Base-by-base conservation (phyloP, 116 monocot genomes). In the Cymodocea nodosa region DNA sequence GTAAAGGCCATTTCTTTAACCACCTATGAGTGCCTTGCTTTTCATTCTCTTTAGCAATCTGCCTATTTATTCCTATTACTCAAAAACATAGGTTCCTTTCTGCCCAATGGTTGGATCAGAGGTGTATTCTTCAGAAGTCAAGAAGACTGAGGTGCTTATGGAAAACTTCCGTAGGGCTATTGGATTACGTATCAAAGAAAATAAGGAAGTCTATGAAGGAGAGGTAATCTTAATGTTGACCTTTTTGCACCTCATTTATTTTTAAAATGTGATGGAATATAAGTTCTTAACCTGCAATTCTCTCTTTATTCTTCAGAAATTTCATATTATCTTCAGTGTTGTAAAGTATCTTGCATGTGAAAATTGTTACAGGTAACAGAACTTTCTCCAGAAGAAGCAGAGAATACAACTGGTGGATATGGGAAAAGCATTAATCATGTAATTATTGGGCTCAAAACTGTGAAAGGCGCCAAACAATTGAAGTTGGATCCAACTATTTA, bases 41-140 rank as follows among this genome's bases (percentile, higher is more conserved):
- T 30, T 30, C n/a, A 30, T 61, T 12, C 35, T 2, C 36, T 61
- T 35, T 15, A 13, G 35, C 15, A 61, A 13, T 61, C n/a, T 62
- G 36, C 62, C 18, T 36, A n/a, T 62, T 37, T 35, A 62, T 62
- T 6, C 11, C 6, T 11, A 44, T 44, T 44, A 44, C 44, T 64
- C 49, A 30, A 30, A 19, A 51, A 67, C 51, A 13, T 60, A 95
- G 95, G 95, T 97, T 48, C 95, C 95, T n/a, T 97, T 97, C 64
- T 97, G 95, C 68, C 95, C 95, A 19, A 95, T 95, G 95, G 90
- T 95, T 64, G 95, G 95, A 54, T 95, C 95, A 34, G 95, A 95
- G 73, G 95, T 95, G 13, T 95, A 90, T 50, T 95, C 95, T 40
- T 85, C 95, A 13, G 95, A 95, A 74, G 95, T 97, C 12, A 97